Percentiles rank a stretch among this genome's conserved stretches.
phyloP scores from a whole-genome alignment of 306 rosid species.

The Potentilla sterilis region DNA sequence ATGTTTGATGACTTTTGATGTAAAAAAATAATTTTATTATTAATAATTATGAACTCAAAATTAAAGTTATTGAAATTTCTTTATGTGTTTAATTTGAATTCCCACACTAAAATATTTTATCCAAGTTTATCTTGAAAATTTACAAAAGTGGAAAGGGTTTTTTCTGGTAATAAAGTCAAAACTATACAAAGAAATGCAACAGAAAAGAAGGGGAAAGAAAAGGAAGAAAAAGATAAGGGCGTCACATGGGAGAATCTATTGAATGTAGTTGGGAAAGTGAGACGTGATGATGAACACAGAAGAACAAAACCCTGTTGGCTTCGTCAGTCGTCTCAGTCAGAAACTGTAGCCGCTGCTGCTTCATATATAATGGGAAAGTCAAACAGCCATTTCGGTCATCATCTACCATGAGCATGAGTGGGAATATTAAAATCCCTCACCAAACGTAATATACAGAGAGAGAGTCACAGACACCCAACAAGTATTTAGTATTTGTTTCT shows the following conservation, averaged over 20 bases:
- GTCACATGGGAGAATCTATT: slow-evolving; percentile 14
- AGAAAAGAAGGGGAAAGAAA: neutral
- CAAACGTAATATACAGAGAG: neutral
- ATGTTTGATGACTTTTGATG: no score
- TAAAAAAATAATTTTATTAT: no score
- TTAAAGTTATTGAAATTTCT: no score
- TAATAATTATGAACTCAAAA: no score
- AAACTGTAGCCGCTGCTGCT: neutral
- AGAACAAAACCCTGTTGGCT: neutral
- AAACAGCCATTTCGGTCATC: slow-evolving; percentile 15
- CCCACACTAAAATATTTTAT: no score
- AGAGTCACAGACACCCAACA: neutral
- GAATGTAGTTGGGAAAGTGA: neutral
- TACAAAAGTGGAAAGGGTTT: neutral
- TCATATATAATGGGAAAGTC: neutral
- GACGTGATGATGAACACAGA: neutral
- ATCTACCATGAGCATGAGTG: slow-evolving; percentile 16
- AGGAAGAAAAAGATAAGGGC: slow-evolving; percentile 6
- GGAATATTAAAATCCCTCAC: slow-evolving; percentile 8
- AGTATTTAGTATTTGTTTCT: neutral
- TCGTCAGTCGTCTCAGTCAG: neutral
- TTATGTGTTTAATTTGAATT: no score
- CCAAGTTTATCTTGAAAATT: no score
- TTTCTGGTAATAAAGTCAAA: neutral
- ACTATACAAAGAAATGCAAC: neutral